Percentiles rank a stretch among this genome's conserved stretches.
These are phyloP conservation scores for Capillidium heterosporum DNA, from an alignment of 371 early-diverging fungal genomes.

Conservation along the genomic window DNA sequence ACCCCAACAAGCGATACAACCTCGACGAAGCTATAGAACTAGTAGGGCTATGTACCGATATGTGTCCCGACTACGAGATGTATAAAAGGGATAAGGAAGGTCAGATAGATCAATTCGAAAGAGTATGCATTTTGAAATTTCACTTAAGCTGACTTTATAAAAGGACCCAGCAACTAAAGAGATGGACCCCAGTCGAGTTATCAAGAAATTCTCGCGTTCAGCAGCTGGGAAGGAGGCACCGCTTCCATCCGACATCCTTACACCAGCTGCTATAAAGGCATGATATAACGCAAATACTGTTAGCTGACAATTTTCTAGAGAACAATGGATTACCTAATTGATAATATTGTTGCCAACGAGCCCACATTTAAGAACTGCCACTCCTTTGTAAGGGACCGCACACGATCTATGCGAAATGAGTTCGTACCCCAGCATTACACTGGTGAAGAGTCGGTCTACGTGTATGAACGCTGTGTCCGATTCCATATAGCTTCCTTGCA, in stretches of 20 bases:
- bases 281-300: constrained; percentile 6
- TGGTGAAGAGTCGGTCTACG: constrained; percentile 36
- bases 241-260: constrained; percentile 77
- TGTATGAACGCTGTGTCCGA: constrained; percentile 73
- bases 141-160: not conserved
- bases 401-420: constrained; percentile 73
- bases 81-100: constrained; percentile 67
- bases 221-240: constrained; percentile 79
- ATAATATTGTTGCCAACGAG: constrained; percentile 29
- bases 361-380: constrained; percentile 43
- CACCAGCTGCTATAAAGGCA: constrained; percentile 47
- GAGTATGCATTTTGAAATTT: constrained; percentile 14
- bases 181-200: constrained; percentile 43
- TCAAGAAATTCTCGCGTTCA: constrained; percentile 73
- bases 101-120: constrained; percentile 50
- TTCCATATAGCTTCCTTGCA: constrained; percentile 71
- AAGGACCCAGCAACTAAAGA: constrained; percentile 26
- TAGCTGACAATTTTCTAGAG: constrained; percentile 12
- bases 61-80: constrained; percentile 85
- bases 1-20: too few relatives aligned
- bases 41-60: constrained; percentile 65
- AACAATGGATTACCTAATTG: constrained; percentile 64
- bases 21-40: too few relatives aligned
- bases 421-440: constrained; percentile 66
- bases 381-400: constrained; percentile 74